Conservation (phyloP, 768 basidiomycete species). For the Collybia sp. region DNA sequence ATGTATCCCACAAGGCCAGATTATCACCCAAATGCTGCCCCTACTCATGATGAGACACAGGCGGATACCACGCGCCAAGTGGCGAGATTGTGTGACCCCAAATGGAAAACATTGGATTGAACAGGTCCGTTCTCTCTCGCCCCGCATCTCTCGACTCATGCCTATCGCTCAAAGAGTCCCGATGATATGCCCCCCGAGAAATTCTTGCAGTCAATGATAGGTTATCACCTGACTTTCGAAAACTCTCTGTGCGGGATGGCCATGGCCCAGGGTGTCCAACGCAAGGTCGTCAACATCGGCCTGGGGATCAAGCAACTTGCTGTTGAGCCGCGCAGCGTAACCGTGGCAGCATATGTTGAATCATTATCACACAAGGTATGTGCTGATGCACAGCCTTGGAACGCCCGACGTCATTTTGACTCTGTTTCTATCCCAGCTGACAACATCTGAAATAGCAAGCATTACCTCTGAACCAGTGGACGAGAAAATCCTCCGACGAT, state of each 20-base stretch:
- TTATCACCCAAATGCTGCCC: conserved; percentile 72
- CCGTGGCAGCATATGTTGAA: conserved; percentile 62
- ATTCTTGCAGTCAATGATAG: conserved; percentile 70
- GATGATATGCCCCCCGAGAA: conserved; percentile 62
- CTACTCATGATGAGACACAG: conserved; percentile 85
- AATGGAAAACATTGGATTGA: conserved; percentile 83
- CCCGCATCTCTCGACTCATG: background rate
- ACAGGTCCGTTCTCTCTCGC: conserved; percentile 38
- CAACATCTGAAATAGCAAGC: conserved; percentile 45
- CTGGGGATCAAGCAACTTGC: conserved; percentile 69
- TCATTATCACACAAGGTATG: conserved; percentile 73
- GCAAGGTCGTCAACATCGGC: conserved; percentile 78
- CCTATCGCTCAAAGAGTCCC: conserved; percentile 32
- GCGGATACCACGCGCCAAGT: conserved; percentile 70
- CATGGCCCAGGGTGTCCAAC: conserved; percentile 74
- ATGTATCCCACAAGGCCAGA: conserved; percentile 40
- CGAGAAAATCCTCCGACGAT: conserved; percentile 63
- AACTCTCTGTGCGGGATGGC: conserved; percentile 78
- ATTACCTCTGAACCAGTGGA: conserved; percentile 49
- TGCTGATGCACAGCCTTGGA: conserved; percentile 4
- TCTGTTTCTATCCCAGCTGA: conserved; percentile 12
- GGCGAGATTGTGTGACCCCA: conserved; percentile 57
- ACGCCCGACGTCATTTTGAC: background rate
- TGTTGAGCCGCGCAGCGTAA: conserved; percentile 55
- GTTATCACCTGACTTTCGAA: conserved; percentile 69